Percentiles rank a stretch among this genome's conserved stretches.
Evolutionary conservation across 2,329 filamentous ascomycete species (phyloP).

Genomic region (Colletotrichum tofieldiae): DNA sequence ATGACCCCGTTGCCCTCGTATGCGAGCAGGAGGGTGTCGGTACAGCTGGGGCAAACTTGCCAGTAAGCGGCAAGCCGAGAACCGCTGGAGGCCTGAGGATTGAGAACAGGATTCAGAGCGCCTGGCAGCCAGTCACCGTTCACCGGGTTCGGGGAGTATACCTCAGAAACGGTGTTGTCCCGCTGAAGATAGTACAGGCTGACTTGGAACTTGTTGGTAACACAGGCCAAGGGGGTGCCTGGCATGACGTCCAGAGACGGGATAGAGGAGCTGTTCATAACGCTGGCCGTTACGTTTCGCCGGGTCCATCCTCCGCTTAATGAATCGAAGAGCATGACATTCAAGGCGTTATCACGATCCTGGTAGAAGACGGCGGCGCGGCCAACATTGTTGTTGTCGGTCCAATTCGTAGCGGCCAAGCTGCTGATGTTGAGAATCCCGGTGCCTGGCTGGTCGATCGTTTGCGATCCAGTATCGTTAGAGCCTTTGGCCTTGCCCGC

Average conservation of each 20-base stretch:
- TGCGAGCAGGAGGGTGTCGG: not conserved
- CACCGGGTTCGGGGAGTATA: not conserved
- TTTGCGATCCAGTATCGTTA: not conserved
- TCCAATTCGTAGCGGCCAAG: conserved; percentile 10
- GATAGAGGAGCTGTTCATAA: conserved; percentile 18
- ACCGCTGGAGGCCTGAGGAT: conserved; percentile 1
- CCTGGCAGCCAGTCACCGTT: not conserved
- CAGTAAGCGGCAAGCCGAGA: conserved; percentile 11
- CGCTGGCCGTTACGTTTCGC: conserved; percentile 11
- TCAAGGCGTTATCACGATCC: conserved; percentile 2
- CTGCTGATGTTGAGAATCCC: not conserved
- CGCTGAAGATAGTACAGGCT: not conserved
- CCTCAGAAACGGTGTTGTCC: not conserved
- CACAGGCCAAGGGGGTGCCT: not conserved
- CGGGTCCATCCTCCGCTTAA: not conserved
- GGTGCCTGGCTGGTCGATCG: no score
- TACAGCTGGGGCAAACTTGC: conserved; percentile 14
- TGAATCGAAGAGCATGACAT: conserved; percentile 15
- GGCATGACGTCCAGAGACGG: conserved; percentile 4
- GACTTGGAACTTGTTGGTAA: not conserved
- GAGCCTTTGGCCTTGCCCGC: not conserved
- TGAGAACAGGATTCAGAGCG: not conserved
- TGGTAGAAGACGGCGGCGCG: conserved; percentile 17
- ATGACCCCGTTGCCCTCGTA: not conserved
- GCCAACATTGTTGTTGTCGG: not conserved